Conservation (phyloP, 805 yeast genomes). For the Candida silvatica region DNA sequence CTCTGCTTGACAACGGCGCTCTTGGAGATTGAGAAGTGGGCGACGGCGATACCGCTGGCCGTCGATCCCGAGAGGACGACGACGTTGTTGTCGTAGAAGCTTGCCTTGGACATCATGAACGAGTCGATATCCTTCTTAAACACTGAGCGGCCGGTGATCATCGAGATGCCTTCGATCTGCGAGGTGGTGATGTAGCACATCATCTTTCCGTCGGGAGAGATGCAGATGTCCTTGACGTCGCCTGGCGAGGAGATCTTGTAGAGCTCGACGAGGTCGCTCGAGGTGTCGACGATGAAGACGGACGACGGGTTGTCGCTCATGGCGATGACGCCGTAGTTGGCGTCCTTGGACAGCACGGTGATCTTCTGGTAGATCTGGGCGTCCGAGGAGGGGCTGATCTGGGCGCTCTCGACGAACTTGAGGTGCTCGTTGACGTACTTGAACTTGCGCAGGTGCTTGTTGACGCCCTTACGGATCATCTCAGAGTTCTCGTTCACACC, state of each 20-base stretch:
- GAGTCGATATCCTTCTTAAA: slow-evolving; percentile 20
- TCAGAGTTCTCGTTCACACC: slow-evolving; percentile 70
- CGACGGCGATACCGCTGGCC: slow-evolving; percentile 34
- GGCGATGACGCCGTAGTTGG: slow-evolving; percentile 57
- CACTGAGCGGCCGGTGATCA: slow-evolving; percentile 35
- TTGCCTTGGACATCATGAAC: slow-evolving; percentile 23
- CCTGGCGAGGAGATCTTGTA: slow-evolving; percentile 44
- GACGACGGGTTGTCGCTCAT: slow-evolving; percentile 60
- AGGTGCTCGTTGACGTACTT: slow-evolving; percentile 52
- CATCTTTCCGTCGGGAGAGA: slow-evolving; percentile 59
- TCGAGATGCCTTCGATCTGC: slow-evolving; percentile 42
- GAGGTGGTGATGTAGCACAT: slow-evolving; percentile 55
- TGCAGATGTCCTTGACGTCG: slow-evolving; percentile 55
- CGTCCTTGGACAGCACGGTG: slow-evolving; percentile 48
- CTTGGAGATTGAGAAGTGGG: slow-evolving; percentile 34
- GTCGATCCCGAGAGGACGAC: slow-evolving; percentile 36
- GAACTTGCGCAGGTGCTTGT: slow-evolving; percentile 65
- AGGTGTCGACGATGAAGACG: slow-evolving; percentile 50
- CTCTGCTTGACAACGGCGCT: slow-evolving; percentile 34
- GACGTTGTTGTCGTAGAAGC: slow-evolving; percentile 25
- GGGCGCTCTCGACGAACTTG: slow-evolving; percentile 51
- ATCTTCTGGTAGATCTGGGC: slow-evolving; percentile 57
- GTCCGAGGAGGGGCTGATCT: slow-evolving; percentile 39
- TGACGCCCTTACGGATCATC: slow-evolving; percentile 49
- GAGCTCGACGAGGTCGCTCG: slow-evolving; percentile 40